phyloP scores from a whole-genome alignment of 495 filamentous ascomycete genomes.

The Podospora pseudocomata region DNA sequence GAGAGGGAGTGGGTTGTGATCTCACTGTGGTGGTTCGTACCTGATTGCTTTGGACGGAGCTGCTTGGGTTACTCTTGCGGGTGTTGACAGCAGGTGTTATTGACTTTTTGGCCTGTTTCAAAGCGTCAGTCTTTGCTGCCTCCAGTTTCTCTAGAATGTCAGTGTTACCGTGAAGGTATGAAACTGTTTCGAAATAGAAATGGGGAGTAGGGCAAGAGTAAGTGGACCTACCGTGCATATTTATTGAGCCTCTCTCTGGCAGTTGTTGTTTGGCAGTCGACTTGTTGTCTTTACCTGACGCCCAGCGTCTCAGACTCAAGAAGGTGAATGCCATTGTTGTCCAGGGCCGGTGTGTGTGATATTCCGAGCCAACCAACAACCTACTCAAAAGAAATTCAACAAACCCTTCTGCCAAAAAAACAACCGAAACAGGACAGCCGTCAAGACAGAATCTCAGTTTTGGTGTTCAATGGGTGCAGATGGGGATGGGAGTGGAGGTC shows the following conservation, averaged over 20 bases:
- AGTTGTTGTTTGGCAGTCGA: background rate
- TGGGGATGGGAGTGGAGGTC: background rate
- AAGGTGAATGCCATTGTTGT: background rate
- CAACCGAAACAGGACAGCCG: background rate
- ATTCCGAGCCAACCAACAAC: background rate
- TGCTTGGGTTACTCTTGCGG: background rate
- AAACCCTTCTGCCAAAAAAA: background rate
- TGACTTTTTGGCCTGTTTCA: background rate
- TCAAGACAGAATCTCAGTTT: background rate
- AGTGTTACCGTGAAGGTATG: slow-evolving; percentile 1
- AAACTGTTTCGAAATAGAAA: background rate
- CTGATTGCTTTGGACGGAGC: background rate
- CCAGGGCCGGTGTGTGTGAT: background rate
- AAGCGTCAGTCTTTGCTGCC: background rate
- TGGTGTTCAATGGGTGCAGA: background rate
- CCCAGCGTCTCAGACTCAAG: background rate
- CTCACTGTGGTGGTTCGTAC: background rate
- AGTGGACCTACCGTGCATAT: background rate
- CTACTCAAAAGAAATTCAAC: background rate
- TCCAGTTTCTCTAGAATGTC: background rate
- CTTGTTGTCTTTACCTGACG: background rate
- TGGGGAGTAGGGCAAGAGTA: background rate
- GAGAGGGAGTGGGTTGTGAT: background rate
- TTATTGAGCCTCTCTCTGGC: background rate
- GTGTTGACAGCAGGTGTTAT: background rate